Base-by-base conservation (phyloP, 2,329 filamentous ascomycete genomes). In the Verruconis gallopava region DNA sequence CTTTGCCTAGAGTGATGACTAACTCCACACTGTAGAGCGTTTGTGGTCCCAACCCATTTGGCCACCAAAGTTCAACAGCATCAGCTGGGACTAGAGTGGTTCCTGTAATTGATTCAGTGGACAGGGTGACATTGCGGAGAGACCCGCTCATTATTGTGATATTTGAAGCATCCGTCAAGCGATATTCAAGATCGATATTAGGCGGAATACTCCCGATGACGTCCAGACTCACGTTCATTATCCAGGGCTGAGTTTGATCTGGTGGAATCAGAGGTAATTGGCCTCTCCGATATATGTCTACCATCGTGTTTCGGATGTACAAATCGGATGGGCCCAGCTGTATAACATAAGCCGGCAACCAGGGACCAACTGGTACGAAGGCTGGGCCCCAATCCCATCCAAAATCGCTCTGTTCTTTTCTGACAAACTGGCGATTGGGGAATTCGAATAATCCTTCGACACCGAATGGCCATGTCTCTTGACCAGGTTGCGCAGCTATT, bases 371-470 rank as follows among this genome's bases (percentile, higher is more conserved):
- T 0, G 75, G 73, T n/a, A 67, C 64, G 51, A 79, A 76, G 0
- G 69, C 71, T 6, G 72, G 72, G 6, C 72, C 72, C 73, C 73
- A 76, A 46, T 77, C 74, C 75, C 75, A 79, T 2, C 76, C 76
- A 53, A 78, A 78, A 52, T 78, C 73, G 5, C 64, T 72, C 52
- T 78, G 71, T 50, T 77, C 68, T 51, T 79, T 77, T 21, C 75
- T 65, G 25, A 77, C 69, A 46, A 71, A 75, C 52, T 68, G 65
- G 4, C 70, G 62, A 44, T 75, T 69, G 0, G 61, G 53, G 38
- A 72, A 73, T 46, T 75, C 71, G 44, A 65, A 73, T 0, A 62
- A 37, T 13, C 61, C 55, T 47, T 75, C 61, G 3, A 74, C 62
- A 5, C 57, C 59, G 43, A 3, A 21, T 42, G 11, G 17, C 28